phyloP scores from a whole-genome alignment of 1,284 basidiomycete species.

The Meripilus lineatus region DNA sequence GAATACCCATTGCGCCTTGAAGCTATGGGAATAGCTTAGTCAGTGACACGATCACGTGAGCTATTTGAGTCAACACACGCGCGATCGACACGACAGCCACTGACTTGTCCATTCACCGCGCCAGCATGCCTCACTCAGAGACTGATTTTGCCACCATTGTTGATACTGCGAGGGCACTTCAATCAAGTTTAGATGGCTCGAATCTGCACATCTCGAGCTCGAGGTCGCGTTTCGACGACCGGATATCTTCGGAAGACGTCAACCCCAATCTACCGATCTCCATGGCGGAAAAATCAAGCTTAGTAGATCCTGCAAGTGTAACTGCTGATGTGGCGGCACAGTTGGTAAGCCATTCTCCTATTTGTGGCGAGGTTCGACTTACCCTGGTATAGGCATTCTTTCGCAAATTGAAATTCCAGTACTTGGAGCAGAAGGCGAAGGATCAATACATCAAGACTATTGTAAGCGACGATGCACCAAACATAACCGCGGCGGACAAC shows the following conservation, averaged over 20 bases:
- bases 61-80: too few relatives aligned
- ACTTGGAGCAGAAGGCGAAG: constrained; percentile 84
- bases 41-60: too few relatives aligned
- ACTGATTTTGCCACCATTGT: constrained; percentile 6
- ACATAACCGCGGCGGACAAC: constrained; percentile 71
- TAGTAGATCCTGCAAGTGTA: constrained; percentile 43
- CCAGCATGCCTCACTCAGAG: too few relatives aligned
- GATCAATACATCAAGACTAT: constrained; percentile 81
- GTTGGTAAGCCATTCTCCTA: constrained; percentile 27
- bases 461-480: constrained; percentile 75
- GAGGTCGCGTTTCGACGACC: constrained; percentile 19
- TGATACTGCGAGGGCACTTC: constrained; percentile 20
- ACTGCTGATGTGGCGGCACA: constrained; percentile 43
- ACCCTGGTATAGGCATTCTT: constrained; percentile 54
- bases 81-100: too few relatives aligned
- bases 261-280: constrained; percentile 13
- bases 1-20: too few relatives aligned
- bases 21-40: too few relatives aligned
- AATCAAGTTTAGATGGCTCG: constrained; percentile 16
- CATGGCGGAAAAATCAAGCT: constrained; percentile 10
- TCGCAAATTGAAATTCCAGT: constrained; percentile 81
- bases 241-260: constrained; percentile 14
- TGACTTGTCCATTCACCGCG: too few relatives aligned
- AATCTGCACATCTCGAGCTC: constrained; percentile 20
- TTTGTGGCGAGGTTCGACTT: neutral